These are phyloP conservation scores for Ilyonectria mors-panacis DNA, from an alignment of 2,329 filamentous ascomycete species.

Conservation along the genomic window DNA sequence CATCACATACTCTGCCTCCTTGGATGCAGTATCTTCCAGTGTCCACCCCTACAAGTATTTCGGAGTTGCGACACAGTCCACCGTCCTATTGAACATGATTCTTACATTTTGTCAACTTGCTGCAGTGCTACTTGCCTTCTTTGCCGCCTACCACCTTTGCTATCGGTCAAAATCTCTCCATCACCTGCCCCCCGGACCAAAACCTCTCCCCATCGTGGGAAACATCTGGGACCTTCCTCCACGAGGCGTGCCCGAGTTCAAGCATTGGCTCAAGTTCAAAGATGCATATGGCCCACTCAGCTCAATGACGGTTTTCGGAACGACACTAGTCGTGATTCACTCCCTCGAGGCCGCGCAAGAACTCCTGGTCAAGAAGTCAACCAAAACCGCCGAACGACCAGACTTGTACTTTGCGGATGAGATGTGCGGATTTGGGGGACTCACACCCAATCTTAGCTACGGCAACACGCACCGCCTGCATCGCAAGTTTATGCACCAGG, in stretches of 20 bases:
- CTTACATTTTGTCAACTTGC: no score
- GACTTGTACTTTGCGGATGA: slow-evolving; percentile 39
- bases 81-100: no score
- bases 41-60: no score
- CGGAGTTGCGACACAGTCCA: no score
- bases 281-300: slow-evolving; percentile 56
- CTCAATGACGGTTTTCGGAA: slow-evolving; percentile 58
- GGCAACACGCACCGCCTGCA: slow-evolving; percentile 37
- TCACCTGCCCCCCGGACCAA: slow-evolving; percentile 64
- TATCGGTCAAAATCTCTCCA: slow-evolving; percentile 16
- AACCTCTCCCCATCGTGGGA: slow-evolving; percentile 62
- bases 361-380: slow-evolving; percentile 54
- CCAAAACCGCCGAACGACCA: slow-evolving; percentile 53
- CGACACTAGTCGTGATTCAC: slow-evolving; percentile 58
- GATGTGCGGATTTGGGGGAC: slow-evolving; percentile 42
- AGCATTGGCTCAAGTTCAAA: slow-evolving; percentile 60
- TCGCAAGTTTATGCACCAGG: slow-evolving; percentile 50
- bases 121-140: no score
- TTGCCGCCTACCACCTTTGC: slow-evolving; percentile 28
- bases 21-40: no score
- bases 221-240: slow-evolving; percentile 65
- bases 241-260: slow-evolving; percentile 51
- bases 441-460: slow-evolving; percentile 38
- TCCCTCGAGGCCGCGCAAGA: slow-evolving; percentile 54
- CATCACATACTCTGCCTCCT: no score